Conservation (phyloP, 768 basidiomycete genomes). For the Mycena venus region DNA sequence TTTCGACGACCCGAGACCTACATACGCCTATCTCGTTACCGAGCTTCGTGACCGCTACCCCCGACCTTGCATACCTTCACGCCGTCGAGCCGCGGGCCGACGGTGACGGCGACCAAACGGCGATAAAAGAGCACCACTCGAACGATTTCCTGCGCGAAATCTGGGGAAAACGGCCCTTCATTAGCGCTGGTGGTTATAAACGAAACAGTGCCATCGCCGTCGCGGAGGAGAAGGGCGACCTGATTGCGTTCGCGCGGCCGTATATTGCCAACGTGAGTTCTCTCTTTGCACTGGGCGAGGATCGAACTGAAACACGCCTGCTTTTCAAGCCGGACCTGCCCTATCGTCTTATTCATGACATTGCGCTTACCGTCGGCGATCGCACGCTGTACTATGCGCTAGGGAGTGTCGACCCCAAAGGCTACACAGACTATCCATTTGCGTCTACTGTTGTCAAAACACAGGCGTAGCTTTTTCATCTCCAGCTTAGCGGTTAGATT, state of each 20-base stretch:
- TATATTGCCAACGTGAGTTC: too few species aligned
- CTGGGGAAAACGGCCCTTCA: conserved; percentile 49
- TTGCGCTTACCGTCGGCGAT: conserved; percentile 40
- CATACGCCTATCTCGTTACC: conserved; percentile 60
- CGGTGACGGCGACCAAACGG: conserved; percentile 15
- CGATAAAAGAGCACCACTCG: conserved; percentile 18
- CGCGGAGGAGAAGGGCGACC: conserved; percentile 45
- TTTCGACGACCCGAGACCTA: conserved; percentile 57
- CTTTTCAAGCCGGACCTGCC: conserved; percentile 50
- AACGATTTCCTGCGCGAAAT: conserved; percentile 54
- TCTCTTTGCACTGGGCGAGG: too few species aligned
- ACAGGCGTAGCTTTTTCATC: too few species aligned
- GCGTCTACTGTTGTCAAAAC: not conserved
- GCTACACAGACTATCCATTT: too few species aligned
- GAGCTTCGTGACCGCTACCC: too few species aligned
- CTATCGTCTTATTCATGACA: too few species aligned
- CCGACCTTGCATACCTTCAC: conserved; percentile 61
- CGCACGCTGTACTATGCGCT: not conserved
- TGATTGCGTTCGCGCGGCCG: conserved; percentile 53
- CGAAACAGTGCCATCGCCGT: conserved; percentile 42
- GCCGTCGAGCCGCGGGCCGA: conserved; percentile 49
- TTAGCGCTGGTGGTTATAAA: too few species aligned
- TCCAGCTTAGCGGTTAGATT: too few species aligned
- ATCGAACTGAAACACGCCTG: not conserved
- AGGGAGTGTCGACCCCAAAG: not conserved